Base-by-base conservation (phyloP, 2,329 filamentous ascomycete genomes). In the Colletotrichum eleusines region DNA sequence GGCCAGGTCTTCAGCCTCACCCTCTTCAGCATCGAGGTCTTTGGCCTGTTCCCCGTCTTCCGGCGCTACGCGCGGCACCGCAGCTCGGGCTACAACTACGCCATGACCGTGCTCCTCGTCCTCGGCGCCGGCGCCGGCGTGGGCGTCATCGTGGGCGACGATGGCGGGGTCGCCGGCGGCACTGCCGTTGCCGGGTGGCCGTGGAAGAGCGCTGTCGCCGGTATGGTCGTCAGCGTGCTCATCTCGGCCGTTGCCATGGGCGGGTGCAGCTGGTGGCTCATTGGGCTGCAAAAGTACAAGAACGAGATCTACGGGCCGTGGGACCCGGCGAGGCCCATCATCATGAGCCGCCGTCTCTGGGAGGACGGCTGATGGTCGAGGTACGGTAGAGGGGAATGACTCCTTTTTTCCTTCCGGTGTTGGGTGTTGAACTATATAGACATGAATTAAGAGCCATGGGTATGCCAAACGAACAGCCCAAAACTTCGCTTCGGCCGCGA, bases 261-360 rank as follows among this genome's bases (percentile, higher is more conserved):
- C 1, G 92, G 94, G 16, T 98, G 95, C 80, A 97, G 94, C 78
- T 98, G 95, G 95, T 98, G 96, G 95, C 83, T 99, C 73, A 98
- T 99, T 77, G 93, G 94, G 11, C 81, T 99, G 80, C 96, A 99
- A 82, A 95, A 97, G 83, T 99, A 98, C 82, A 99, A 99, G 85
- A 98, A 98, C 80, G 96, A 98, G 82, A 98, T 99, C 75, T 94
- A 95, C 77, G 96, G 96, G 53, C 96, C 96, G 1, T 99, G 96
- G 96, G 96, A 99, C 83, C 95, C 95, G 26, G 96, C 96, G 8
- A 88, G 95, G 78, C 96, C 96, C 12, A 89, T 96, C 66, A 95
- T 96, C 73, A 90, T 94, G 77, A 91, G 91, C 76, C 85, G 90
- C 69, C 84, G 86, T 73, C 82, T 86, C 64, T 89, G 87, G 87